Evolutionary conservation across 1,139 yeast species (phyloP).

Genomic region (Pichia sp.): DNA sequence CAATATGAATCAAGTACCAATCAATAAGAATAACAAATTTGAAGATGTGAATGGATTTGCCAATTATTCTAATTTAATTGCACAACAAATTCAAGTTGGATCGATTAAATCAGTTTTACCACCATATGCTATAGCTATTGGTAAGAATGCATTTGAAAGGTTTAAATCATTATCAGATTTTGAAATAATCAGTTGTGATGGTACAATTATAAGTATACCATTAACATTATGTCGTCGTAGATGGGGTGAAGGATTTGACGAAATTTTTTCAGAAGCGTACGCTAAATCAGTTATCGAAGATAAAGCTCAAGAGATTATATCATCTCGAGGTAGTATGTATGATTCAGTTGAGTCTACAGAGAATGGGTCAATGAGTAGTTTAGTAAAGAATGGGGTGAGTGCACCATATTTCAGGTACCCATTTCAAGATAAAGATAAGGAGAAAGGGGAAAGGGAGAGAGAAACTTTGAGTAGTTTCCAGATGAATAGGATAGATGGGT

Average conservation of each 20-base stretch:
- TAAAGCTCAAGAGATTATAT: slow-evolving; percentile 5
- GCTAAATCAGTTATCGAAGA: slow-evolving; percentile 48
- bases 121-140: slow-evolving; percentile 67
- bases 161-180: slow-evolving; percentile 62
- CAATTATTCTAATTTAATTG: slow-evolving; percentile 69
- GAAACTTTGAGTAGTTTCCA: background rate
- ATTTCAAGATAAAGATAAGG: slow-evolving; percentile 39
- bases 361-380: slow-evolving; percentile 2
- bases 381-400: slow-evolving; percentile 10
- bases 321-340: slow-evolving; percentile 5
- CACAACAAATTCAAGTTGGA: slow-evolving; percentile 60
- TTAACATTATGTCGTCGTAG: slow-evolving; percentile 53
- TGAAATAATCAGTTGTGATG: slow-evolving; percentile 60
- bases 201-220: slow-evolving; percentile 59
- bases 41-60: slow-evolving; percentile 42
- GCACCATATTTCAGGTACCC: slow-evolving; percentile 51
- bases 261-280: slow-evolving; percentile 54
- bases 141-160: slow-evolving; percentile 65
- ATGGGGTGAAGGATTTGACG: slow-evolving; percentile 69
- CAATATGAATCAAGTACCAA: background rate
- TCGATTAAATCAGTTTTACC: slow-evolving; percentile 65
- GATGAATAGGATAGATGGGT: slow-evolving; percentile 1
- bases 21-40: background rate
- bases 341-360: slow-evolving; percentile 8
- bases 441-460: background rate